phyloP scores from a whole-genome alignment of 2,329 filamentous ascomycete species.

The Whalleya microplaca region DNA sequence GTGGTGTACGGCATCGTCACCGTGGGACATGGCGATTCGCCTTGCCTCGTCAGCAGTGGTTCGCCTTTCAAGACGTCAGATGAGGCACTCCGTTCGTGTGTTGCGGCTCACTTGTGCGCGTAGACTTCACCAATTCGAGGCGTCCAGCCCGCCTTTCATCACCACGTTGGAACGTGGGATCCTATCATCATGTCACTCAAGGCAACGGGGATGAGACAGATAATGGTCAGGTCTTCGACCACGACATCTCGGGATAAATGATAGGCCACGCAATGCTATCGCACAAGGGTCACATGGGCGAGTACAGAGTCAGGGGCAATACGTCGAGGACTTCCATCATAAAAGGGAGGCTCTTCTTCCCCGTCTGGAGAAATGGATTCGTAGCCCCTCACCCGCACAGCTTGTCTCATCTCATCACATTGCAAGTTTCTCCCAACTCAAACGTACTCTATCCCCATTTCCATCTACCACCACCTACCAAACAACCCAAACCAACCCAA shows the following conservation, averaged over 20 bases:
- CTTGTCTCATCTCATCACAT: too few species aligned
- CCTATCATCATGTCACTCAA: neutral
- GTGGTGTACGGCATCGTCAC: neutral
- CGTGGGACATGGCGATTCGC: neutral
- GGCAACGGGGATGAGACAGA: neutral
- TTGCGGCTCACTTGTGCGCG: neutral
- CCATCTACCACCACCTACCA: neutral
- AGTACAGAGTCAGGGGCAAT: neutral
- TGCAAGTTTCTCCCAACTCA: too few species aligned
- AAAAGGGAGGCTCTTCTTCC: too few species aligned
- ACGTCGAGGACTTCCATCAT: too few species aligned
- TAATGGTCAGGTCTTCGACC: neutral
- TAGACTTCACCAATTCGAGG: neutral
- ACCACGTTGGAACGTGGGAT: neutral
- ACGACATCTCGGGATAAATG: neutral
- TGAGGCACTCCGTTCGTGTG: neutral
- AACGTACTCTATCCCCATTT: neutral
- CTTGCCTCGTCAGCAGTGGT: neutral
- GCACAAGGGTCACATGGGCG: neutral
- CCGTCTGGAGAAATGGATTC: too few species aligned
- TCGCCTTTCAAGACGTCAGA: neutral
- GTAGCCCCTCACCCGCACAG: too few species aligned
- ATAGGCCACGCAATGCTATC: neutral
- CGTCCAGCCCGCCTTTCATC: neutral
- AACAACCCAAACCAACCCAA: neutral